Base-by-base conservation (phyloP, 495 filamentous ascomycete genomes). In the Aspergillus panamensis region DNA sequence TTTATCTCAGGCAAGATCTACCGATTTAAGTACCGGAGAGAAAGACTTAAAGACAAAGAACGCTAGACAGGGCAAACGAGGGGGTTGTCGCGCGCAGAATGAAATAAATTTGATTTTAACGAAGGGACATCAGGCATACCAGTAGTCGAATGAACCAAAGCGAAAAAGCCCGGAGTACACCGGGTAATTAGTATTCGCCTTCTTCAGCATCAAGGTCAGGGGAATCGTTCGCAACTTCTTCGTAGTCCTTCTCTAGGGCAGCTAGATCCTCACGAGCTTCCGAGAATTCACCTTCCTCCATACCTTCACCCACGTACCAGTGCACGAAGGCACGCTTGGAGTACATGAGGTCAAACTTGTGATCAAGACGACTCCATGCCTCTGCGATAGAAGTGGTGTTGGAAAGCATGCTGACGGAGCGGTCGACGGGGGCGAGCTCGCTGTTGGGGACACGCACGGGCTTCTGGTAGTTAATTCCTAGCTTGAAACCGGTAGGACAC, bases 261-360 rank as follows among this genome's bases (percentile, higher is more conserved):
- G 91, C 91, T 54, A 96, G 78, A 69, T 96, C 91, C 80, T 96
- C 91, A 53, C 91, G 84, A 47, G 91, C 91, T 79, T 96, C 91
- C 55, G 84, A 87, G 77, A 96, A 96, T 76, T 96, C 91, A 62
- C 91, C 91, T 71, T 96, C 91, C 79, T 96, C 91, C 91, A 96
- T 96, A 76, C 91, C 91, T 76, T 96, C 91, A 65, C 91, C 91
- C 45, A 96, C 91, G 67, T 96, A 96, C 91, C 91, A 96, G 74
- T 96, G 91, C 14, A 96, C 91, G 68, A 96, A 96, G 42, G 91
- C 91, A 65, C 91, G 89, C 84, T 96, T 96, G 77, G 84, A 89
- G 80, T 96, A 95, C 91, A 96, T 96, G 62, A 96, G 88, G 65
- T 96, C 91, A 75, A 96, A 96, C 76, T 96, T 96, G 79, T 90